phyloP scores from a whole-genome alignment of 192 early-diverging fungal genomes.

The Linnemannia zychae region DNA sequence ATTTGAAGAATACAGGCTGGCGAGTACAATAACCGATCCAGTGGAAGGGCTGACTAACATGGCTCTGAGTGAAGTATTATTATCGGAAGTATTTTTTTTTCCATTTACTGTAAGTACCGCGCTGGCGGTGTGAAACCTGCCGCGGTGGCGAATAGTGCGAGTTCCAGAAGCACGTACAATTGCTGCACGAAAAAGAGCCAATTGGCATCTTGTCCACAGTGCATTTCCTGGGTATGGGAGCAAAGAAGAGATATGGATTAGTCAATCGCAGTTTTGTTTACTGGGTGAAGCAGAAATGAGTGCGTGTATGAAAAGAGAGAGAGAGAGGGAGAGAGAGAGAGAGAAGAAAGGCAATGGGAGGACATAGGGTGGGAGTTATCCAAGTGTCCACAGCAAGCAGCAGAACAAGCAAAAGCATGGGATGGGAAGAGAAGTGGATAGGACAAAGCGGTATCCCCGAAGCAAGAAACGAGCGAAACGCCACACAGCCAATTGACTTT shows the following conservation, averaged over 20 bases:
- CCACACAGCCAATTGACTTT: constrained; percentile 6
- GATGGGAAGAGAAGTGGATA: not conserved
- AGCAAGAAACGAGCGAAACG: not conserved
- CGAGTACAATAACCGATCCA: not conserved
- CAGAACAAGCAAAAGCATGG: not conserved
- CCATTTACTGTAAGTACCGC: too few species aligned
- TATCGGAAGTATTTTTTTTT: too few species aligned
- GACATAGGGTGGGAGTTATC: not conserved
- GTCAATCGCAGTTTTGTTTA: not conserved
- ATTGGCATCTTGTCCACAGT: too few species aligned
- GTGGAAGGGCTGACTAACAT: not conserved
- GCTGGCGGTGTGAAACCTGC: too few species aligned
- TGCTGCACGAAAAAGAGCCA: not conserved
- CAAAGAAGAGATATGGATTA: not conserved
- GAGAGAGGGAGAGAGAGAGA: not conserved
- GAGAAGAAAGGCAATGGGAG: not conserved
- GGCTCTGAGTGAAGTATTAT: not conserved
- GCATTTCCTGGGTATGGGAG: too few species aligned
- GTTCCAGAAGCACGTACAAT: not conserved
- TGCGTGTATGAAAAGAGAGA: not conserved
- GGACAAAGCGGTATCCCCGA: too few species aligned
- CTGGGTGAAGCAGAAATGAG: not conserved
- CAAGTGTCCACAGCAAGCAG: too few species aligned
- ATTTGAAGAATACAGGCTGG: not conserved
- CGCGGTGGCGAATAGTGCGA: too few species aligned